A percentile compares a stretch with the other conserved stretches of the same genome.
phyloP scores from a whole-genome alignment of 352 stramenopile genomes.

The Pythium angustatum region DNA sequence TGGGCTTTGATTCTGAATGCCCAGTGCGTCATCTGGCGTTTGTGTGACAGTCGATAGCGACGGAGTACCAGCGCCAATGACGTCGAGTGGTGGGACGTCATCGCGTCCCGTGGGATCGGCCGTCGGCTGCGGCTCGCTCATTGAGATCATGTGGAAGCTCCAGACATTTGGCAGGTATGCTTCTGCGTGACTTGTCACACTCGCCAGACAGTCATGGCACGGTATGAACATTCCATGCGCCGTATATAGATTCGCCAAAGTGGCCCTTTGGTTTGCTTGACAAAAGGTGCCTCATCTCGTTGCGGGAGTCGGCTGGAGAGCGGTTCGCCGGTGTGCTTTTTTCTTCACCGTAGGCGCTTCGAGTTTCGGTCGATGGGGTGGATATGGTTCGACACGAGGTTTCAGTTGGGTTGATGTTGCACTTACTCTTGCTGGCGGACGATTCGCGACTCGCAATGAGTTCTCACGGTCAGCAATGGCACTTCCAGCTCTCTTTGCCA shows the following conservation, averaged over 20 bases:
- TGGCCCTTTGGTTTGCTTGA: not conserved
- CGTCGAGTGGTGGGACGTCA: too few species aligned
- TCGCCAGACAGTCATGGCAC: not conserved
- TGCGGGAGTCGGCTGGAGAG: not conserved
- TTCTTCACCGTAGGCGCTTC: conserved; percentile 14
- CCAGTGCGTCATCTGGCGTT: not conserved
- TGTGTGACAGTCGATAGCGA: not conserved
- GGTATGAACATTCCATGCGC: too few species aligned
- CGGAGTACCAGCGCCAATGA: too few species aligned
- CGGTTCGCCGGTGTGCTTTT: not conserved
- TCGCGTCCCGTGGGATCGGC: not conserved
- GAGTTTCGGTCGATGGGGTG: not conserved
- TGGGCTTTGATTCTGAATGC: not conserved
- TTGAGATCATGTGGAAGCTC: too few species aligned
- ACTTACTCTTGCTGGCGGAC: not conserved
- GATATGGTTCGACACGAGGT: not conserved
- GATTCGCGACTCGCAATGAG: conserved; percentile 5
- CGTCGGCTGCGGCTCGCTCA: conserved; percentile 9
- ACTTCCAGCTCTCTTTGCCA: not conserved
- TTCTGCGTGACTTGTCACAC: too few species aligned
- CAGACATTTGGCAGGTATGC: too few species aligned
- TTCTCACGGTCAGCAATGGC: conserved; percentile 12
- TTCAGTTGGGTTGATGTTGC: not conserved
- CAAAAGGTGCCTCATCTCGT: not conserved
- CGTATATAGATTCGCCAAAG: conserved; percentile 1